phyloP scores from a whole-genome alignment of 306 rosid species.

The Parietaria judaica region DNA sequence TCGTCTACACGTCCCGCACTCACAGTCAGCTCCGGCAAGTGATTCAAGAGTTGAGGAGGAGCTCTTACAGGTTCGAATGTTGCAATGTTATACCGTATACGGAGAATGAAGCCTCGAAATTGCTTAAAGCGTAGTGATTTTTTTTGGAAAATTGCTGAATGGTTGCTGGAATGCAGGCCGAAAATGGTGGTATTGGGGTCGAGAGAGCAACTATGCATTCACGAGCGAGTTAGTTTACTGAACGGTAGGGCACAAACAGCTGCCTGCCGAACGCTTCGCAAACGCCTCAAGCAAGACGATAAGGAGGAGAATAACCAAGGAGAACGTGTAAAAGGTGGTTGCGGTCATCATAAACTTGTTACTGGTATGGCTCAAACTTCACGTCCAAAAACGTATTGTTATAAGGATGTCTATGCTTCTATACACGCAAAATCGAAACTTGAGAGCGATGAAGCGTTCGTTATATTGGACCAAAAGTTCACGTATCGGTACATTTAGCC shows the following conservation, averaged over 20 bases:
- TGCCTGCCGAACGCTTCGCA: conserved; percentile 60
- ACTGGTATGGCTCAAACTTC: conserved; percentile 36
- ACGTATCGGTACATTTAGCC: no score
- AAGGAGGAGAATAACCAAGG: neutral
- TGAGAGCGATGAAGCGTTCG: no score
- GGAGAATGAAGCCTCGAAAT: no score
- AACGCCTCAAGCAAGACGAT: conserved; percentile 19
- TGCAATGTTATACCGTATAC: neutral
- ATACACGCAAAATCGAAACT: no score
- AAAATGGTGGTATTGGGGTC: conserved; percentile 91
- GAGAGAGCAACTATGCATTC: conserved; percentile 90
- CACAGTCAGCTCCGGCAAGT: conserved; percentile 99
- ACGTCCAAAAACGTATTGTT: neutral
- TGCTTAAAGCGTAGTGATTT: no score
- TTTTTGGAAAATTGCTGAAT: neutral
- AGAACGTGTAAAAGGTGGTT: conserved; percentile 26
- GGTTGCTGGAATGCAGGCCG: conserved; percentile 50
- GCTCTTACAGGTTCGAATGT: conserved; percentile 58
- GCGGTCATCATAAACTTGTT: conserved; percentile 41
- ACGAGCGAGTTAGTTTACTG: conserved; percentile 73
- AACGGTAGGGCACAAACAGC: conserved; percentile 66
- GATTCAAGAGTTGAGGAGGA: conserved; percentile 73
- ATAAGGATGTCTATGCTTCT: neutral
- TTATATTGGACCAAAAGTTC: no score
- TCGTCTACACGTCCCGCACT: conserved; percentile 80